Evolutionary conservation across 805 yeast species (phyloP).

Genomic region (Candida caryicola): DNA sequence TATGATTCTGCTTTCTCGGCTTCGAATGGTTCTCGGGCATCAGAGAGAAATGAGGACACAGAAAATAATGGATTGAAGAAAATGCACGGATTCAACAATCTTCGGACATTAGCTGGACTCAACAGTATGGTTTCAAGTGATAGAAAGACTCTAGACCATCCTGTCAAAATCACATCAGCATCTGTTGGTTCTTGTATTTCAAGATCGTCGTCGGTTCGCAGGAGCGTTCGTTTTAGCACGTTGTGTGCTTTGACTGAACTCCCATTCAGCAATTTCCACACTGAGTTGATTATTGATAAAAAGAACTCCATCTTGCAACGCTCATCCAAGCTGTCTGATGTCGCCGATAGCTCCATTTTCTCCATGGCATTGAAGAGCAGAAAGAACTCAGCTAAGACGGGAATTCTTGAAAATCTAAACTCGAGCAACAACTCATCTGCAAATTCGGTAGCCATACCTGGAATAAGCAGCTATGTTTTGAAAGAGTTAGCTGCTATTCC

Average conservation of each 20-base stretch:
- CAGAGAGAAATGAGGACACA: slow-evolving; percentile 13
- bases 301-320: slow-evolving; percentile 11
- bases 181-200: slow-evolving; percentile 22
- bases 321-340: slow-evolving; percentile 26
- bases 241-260: slow-evolving; percentile 39
- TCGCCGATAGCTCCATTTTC: slow-evolving; percentile 34
- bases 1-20: slow-evolving; percentile 57
- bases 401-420: slow-evolving; percentile 5
- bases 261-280: slow-evolving; percentile 25
- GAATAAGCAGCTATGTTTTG: slow-evolving; percentile 39
- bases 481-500: slow-evolving; percentile 78
- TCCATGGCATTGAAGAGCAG: slow-evolving; percentile 26
- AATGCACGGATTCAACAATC: slow-evolving; percentile 48
- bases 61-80: slow-evolving; percentile 38
- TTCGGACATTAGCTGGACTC: slow-evolving; percentile 35
- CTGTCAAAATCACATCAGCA: slow-evolving; percentile 10
- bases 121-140: slow-evolving; percentile 1
- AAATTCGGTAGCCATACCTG: slow-evolving; percentile 52
- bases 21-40: slow-evolving; percentile 17
- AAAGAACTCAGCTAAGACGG: slow-evolving; percentile 13
- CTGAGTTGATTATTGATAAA: slow-evolving; percentile 5
- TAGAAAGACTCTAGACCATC: slow-evolving; percentile 11
- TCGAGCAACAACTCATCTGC: slow-evolving; percentile 11
- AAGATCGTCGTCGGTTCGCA: slow-evolving; percentile 23
- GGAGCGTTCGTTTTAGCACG: slow-evolving; percentile 35